A percentile compares a stretch with the other conserved stretches of the same genome.
Conservation (phyloP, 1,139 yeast genomes). For the Groenewaldozyma sp. region DNA sequence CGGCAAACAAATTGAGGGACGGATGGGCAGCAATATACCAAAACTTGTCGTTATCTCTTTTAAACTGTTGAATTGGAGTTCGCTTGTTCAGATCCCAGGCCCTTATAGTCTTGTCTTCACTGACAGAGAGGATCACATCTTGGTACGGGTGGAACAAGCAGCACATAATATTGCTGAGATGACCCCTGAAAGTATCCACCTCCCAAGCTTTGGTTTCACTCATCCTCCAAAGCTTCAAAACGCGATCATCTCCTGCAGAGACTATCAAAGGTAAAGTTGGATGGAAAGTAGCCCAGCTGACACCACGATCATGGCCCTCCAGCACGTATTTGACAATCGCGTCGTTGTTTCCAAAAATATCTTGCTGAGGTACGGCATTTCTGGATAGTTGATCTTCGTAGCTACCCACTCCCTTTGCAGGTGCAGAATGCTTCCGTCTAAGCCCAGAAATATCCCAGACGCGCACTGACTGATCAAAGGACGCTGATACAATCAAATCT, state of each 20-base stretch:
- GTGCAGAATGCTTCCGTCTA: constrained; percentile 90
- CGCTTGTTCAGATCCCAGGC: constrained; percentile 96
- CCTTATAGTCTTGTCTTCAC: constrained; percentile 95
- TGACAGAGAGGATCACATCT: constrained; percentile 84
- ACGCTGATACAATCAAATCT: constrained; percentile 89
- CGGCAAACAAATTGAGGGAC: constrained; percentile 81
- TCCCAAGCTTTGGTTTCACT: constrained; percentile 98
- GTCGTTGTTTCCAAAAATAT: constrained; percentile 87
- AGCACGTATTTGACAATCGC: constrained; percentile 92
- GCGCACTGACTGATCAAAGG: constrained; percentile 96
- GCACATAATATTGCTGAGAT: constrained; percentile 84
- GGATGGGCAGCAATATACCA: constrained; percentile 93
- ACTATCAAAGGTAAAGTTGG: constrained; percentile 93
- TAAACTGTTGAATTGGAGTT: constrained; percentile 87
- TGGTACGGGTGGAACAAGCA: constrained; percentile 90
- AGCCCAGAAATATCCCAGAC: constrained; percentile 98
- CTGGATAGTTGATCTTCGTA: constrained; percentile 76
- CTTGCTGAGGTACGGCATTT: constrained; percentile 41
- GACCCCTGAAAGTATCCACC: constrained; percentile 97
- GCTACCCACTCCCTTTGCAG: constrained; percentile 35
- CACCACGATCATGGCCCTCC: constrained; percentile 98
- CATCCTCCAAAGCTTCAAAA: constrained; percentile 96
- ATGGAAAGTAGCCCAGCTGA: constrained; percentile 97
- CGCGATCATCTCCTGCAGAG: constrained; percentile 93
- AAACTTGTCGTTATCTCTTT: constrained; percentile 89